Evolutionary conservation across 106 monocot genomes (phyloP).

Genomic region (Chionographis japonica): DNA sequence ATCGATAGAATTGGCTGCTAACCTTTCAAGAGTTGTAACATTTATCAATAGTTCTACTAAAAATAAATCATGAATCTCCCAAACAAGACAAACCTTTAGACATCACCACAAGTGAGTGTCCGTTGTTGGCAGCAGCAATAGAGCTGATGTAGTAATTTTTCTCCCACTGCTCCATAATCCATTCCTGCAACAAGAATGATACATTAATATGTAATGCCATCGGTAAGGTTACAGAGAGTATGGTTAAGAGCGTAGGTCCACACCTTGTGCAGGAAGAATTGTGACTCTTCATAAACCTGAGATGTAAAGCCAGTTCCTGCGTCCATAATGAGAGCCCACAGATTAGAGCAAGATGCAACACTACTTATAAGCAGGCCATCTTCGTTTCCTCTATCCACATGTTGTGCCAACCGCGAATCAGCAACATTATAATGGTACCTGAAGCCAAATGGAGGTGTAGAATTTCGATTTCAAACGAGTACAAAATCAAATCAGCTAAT

Average conservation of each 20-base stretch:
- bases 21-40: no score
- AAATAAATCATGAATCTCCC: no score
- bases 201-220: neutral
- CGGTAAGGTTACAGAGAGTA: neutral
- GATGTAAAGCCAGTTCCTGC: conserved; percentile 71
- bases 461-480: no score
- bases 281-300: conserved; percentile 70
- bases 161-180: conserved; percentile 96
- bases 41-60: neutral
- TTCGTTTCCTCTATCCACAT: conserved; percentile 66
- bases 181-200: conserved; percentile 46
- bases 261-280: conserved; percentile 70
- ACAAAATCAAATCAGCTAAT: no score
- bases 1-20: no score
- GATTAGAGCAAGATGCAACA: conserved; percentile 63
- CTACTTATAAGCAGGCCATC: conserved; percentile 73
- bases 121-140: conserved; percentile 82
- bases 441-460: neutral
- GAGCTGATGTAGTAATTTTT: conserved; percentile 80
- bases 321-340: conserved; percentile 88
- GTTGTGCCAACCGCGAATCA: conserved; percentile 58
- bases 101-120: conserved; percentile 84
- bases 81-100: conserved; percentile 56
- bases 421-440: conserved; percentile 86
- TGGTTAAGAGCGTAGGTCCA: neutral